Evolutionary conservation across 176 grass and related monocot genomes (phyloP).

Genomic region (Musa troglodytarum): DNA sequence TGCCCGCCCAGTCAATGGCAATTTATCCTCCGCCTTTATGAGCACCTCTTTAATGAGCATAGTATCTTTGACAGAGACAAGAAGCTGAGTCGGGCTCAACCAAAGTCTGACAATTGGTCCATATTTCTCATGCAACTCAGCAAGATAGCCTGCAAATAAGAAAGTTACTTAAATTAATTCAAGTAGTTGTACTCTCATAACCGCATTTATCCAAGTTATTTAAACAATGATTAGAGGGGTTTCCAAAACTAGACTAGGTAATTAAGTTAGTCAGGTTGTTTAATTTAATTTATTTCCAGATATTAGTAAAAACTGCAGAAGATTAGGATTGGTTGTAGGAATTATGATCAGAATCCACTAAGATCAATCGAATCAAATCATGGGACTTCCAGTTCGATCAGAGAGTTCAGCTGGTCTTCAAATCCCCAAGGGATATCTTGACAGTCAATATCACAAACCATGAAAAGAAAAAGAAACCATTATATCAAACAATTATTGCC

Average conservation of each 20-base stretch:
- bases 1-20: conserved; percentile 60
- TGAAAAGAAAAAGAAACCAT: no score
- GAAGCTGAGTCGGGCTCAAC: conserved; percentile 76
- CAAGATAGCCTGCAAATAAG: conserved; percentile 43
- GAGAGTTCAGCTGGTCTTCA: no score
- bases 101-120: conserved; percentile 80
- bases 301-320: not conserved
- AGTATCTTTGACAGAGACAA: conserved; percentile 79
- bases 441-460: not conserved
- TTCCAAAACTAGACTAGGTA: not conserved
- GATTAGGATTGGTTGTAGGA: not conserved
- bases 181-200: not conserved
- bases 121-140: conserved; percentile 70
- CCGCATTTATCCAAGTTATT: not conserved
- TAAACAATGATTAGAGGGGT: not conserved
- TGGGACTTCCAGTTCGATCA: no score
- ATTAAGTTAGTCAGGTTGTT: not conserved
- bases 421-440: not conserved
- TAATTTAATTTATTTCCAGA: not conserved
- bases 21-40: conserved; percentile 79
- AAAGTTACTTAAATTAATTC: not conserved
- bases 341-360: not conserved
- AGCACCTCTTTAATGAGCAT: conserved; percentile 63
- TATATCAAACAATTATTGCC: no score
- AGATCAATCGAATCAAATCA: not conserved